Evolutionary conservation across 73 alveolate genomes (phyloP).

Genomic region (Paramecium primaurelia): DNA sequence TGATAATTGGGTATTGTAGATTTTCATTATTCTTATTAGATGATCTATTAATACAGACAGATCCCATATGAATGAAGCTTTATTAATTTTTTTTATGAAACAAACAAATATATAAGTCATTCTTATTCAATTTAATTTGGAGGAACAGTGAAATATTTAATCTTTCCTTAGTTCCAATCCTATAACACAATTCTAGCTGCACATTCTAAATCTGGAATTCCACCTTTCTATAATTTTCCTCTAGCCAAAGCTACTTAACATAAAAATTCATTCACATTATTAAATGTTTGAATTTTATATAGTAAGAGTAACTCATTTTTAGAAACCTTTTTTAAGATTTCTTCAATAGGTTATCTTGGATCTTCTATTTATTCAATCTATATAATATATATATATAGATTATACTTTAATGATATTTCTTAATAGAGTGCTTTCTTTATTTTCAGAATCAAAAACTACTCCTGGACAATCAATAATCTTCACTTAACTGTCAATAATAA

Average conservation of each 20-base stretch:
- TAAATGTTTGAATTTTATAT: conserved; percentile 80
- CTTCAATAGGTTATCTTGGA: conserved; percentile 88
- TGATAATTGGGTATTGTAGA: not conserved
- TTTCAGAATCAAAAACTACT: conserved; percentile 84
- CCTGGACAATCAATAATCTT: conserved; percentile 97
- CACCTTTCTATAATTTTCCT: conserved; percentile 92
- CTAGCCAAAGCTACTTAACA: conserved; percentile 85
- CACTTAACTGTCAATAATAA: conserved; percentile 90
- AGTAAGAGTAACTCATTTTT: conserved; percentile 73
- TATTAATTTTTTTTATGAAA: not conserved
- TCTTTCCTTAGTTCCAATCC: conserved; percentile 92
- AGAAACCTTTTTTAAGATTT: conserved; percentile 79
- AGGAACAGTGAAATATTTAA: conserved; percentile 88
- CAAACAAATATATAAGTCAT: conserved; percentile 14
- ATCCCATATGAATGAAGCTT: not conserved
- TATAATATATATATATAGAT: not conserved
- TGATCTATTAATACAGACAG: not conserved
- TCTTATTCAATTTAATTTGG: conserved; percentile 62
- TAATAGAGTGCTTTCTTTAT: conserved; percentile 76
- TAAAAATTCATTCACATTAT: conserved; percentile 77
- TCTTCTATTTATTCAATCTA: conserved; percentile 86
- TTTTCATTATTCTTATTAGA: not conserved
- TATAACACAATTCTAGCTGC: conserved; percentile 93
- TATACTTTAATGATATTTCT: conserved; percentile 83
- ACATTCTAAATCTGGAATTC: conserved; percentile 89